Conservation (phyloP, 768 basidiomycete genomes). For the Steccherinum ochraceum region DNA sequence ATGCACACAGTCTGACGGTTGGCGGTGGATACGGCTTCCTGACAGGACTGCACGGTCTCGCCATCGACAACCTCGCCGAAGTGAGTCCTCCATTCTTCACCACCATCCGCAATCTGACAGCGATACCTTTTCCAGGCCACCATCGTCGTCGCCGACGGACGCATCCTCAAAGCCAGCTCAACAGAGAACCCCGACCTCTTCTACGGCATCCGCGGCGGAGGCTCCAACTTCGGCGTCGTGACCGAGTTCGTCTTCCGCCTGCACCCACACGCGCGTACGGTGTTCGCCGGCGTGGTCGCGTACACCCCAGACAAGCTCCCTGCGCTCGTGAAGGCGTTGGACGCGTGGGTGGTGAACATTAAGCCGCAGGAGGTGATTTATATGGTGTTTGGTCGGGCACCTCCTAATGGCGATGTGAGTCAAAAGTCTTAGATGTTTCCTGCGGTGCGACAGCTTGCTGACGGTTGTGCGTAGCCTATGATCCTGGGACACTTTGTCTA, state of each 20-base stretch:
- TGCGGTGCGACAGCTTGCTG: no score
- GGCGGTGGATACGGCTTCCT: conserved; percentile 52
- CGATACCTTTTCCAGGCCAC: no score
- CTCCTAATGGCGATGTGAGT: no score
- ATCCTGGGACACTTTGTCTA: no score
- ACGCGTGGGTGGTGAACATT: conserved; percentile 29
- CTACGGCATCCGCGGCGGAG: conserved; percentile 43
- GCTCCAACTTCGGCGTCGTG: conserved; percentile 46
- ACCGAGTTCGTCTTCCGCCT: conserved; percentile 38
- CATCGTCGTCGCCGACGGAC: conserved; percentile 37
- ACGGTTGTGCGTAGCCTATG: no score
- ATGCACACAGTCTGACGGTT: conserved; percentile 30
- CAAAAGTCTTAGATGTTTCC: no score
- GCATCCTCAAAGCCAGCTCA: conserved; percentile 22
- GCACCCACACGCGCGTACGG: conserved; percentile 37
- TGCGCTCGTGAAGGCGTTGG: conserved; percentile 16
- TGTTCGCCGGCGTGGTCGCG: conserved; percentile 35
- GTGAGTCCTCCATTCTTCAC: conserved; percentile 3
- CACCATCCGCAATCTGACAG: conserved; percentile 24
- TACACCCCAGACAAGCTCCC: conserved; percentile 23
- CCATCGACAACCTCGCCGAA: conserved; percentile 37
- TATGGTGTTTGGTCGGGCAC: no score
- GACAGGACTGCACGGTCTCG: conserved; percentile 30
- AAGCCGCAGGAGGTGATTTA: conserved; percentile 14
- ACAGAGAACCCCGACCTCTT: conserved; percentile 33